Base-by-base conservation (phyloP, 345 rosid genomes). In the Arabis hirsuta region DNA sequence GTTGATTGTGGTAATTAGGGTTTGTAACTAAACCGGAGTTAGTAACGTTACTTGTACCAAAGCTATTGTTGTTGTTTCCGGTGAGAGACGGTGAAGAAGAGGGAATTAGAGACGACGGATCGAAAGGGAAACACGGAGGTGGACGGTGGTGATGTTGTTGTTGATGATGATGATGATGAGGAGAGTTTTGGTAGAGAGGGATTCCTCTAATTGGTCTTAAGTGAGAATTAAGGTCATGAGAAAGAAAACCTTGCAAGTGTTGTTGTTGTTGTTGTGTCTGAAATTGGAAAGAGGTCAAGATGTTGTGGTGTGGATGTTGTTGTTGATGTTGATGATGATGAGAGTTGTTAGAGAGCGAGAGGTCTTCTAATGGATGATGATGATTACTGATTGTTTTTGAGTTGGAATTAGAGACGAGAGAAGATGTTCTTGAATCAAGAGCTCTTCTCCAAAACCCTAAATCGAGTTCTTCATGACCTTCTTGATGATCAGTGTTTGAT, bases 161-260 rank as follows among this genome's bases (percentile, higher is more conserved):
- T 0, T 32, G 56, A 51, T 38, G 59, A 14, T 48, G 73, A 42
- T 57, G 76, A 57, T 42, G 57, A n/a, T 52, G 38, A 72, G 82
- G 82, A 69, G 79, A 87, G 83, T 76, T 88, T 78, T 90, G 99
- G 83, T 92, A 92, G 6, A 96, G 84, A n/a, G 99, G 99, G 82
- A 96, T 92, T 71, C 99, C 99, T 77, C 90, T 86, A 7, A 96
- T 96, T 75, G 99, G 99, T 81, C 89, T 85, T 76, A 92, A 81
- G 79, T 86, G 82, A 50, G 90, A 84, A 42, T 67, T 74, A 53
- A 91, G 88, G 59, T 90, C 94, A 67, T 86, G 87, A 73, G 81
- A 31, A 65, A 77, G 69, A 65, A 81, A 62, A 13, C 81, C 81
- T 71, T 76, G 81, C 31, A 74, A 81, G 12, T 71, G 63, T 61